Percentiles rank a stretch among this genome's conserved stretches.
Conservation (phyloP, 2,329 filamentous ascomycete species). For the Aaosphaeria arxii region DNA sequence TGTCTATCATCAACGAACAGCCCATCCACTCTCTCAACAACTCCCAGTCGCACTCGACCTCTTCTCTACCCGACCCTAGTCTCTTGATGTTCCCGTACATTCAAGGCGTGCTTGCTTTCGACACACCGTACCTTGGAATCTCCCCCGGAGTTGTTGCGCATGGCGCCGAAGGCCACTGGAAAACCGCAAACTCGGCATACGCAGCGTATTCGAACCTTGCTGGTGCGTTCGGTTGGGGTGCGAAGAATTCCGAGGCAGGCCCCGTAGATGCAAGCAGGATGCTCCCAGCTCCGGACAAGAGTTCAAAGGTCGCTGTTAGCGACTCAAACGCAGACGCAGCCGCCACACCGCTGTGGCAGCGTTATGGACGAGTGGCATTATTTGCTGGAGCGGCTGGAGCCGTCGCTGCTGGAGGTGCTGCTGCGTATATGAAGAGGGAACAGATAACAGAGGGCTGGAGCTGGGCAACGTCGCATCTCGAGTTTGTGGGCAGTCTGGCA, state of each 20-base stretch:
- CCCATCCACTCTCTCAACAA: slow-evolving; percentile 36
- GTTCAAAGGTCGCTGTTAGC: slow-evolving; percentile 32
- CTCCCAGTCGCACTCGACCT: slow-evolving; percentile 26
- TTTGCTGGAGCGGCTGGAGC: slow-evolving; percentile 78
- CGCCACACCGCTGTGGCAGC: slow-evolving; percentile 59
- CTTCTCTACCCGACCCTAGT: slow-evolving; percentile 45
- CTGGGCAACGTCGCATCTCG: slow-evolving; percentile 87
- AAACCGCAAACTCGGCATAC: slow-evolving; percentile 67
- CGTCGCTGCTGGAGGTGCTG: slow-evolving; percentile 77
- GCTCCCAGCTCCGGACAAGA: slow-evolving; percentile 31
- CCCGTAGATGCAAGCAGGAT: slow-evolving; percentile 33
- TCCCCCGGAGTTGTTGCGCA: slow-evolving; percentile 80
- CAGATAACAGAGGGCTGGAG: slow-evolving; percentile 71
- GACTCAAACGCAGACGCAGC: slow-evolving; percentile 45
- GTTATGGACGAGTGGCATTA: slow-evolving; percentile 82
- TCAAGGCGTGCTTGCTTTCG: slow-evolving; percentile 85
- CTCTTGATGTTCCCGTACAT: slow-evolving; percentile 90
- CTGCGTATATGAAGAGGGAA: slow-evolving; percentile 82
- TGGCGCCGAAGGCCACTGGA: slow-evolving; percentile 82
- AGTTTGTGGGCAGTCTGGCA: slow-evolving; percentile 87
- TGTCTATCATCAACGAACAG: slow-evolving; percentile 65
- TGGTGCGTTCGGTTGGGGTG: slow-evolving; percentile 61
- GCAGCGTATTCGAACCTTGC: slow-evolving; percentile 64
- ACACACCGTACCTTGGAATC: slow-evolving; percentile 87
- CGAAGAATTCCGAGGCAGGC: slow-evolving; percentile 15